Percentiles rank a stretch among this genome's conserved stretches.
Conservation (phyloP, 495 filamentous ascomycete species). For the Lophium mytilinum region DNA sequence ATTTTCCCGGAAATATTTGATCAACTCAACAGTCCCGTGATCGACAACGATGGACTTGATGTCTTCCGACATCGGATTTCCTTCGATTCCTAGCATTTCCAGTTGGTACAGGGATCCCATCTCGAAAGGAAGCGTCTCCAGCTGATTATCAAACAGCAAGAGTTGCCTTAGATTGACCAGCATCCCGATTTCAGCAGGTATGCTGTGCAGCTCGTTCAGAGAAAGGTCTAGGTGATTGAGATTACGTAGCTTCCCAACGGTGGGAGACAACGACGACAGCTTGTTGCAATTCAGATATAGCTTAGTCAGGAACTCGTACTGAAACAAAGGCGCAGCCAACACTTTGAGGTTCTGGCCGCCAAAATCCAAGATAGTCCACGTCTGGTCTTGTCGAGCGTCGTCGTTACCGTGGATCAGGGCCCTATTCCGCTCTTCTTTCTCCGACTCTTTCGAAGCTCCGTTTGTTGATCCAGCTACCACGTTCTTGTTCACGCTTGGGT, state of each 20-base stretch:
- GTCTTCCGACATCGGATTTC: conserved; percentile 70
- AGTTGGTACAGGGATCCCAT: conserved; percentile 79
- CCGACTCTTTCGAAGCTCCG: conserved; percentile 56
- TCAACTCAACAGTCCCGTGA: conserved; percentile 74
- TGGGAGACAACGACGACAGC: conserved; percentile 61
- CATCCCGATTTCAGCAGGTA: conserved; percentile 94
- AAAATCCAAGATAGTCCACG: conserved; percentile 87
- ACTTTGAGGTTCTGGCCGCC: conserved; percentile 86
- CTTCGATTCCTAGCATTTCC: conserved; percentile 84
- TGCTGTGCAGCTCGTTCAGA: conserved; percentile 69
- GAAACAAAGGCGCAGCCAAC: conserved; percentile 68
- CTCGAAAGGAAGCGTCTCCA: conserved; percentile 73
- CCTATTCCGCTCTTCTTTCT: conserved; percentile 54
- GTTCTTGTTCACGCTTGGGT: conserved; percentile 39
- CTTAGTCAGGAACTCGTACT: conserved; percentile 77
- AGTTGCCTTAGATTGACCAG: conserved; percentile 76
- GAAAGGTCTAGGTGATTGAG: conserved; percentile 79
- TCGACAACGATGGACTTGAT: conserved; percentile 72
- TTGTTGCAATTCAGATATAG: conserved; percentile 90
- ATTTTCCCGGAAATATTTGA: conserved; percentile 71
- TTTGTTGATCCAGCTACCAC: conserved; percentile 50
- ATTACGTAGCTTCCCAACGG: conserved; percentile 71
- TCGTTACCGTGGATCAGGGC: conserved; percentile 40
- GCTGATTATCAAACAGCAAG: conserved; percentile 78
- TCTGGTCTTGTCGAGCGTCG: conserved; percentile 51